These are phyloP conservation scores for Guyanaporus albipodus DNA, from an alignment of 768 basidiomycete species.

Conservation along the genomic window DNA sequence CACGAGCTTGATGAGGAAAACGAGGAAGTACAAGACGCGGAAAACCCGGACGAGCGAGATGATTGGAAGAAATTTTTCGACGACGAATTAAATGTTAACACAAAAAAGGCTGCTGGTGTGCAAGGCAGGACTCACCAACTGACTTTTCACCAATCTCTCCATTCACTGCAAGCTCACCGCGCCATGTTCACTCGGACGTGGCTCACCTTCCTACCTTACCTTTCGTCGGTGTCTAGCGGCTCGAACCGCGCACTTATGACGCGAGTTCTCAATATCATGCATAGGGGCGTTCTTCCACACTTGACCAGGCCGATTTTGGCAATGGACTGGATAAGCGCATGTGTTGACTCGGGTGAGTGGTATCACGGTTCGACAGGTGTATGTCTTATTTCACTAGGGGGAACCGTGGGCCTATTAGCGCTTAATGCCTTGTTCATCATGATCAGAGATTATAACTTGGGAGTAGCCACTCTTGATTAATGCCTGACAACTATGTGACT, in stretches of 20 bases:
- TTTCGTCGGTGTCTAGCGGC: constrained; percentile 39
- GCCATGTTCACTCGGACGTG: constrained; percentile 81
- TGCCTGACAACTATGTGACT: neutral
- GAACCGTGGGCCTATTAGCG: constrained; percentile 79
- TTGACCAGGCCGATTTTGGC: constrained; percentile 70
- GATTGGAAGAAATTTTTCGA: constrained; percentile 89
- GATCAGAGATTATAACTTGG: constrained; percentile 94
- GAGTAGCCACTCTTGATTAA: constrained; percentile 30
- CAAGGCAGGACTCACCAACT: constrained; percentile 54
- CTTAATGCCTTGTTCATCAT: constrained; percentile 88
- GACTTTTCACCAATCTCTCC: constrained; percentile 73
- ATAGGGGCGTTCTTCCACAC: constrained; percentile 79
- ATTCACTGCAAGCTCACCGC: constrained; percentile 71
- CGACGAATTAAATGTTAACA: constrained; percentile 42
- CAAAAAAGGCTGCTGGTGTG: constrained; percentile 35
- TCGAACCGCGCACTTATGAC: constrained; percentile 40
- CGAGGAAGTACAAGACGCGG: constrained; percentile 32
- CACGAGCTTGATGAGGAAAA: constrained; percentile 35
- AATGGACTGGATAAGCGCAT: constrained; percentile 91
- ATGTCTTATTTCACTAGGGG: constrained; percentile 47
- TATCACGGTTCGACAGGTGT: neutral
- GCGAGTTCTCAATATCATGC: constrained; percentile 72
- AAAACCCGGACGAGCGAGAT: constrained; percentile 40
- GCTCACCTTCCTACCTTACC: constrained; percentile 63
- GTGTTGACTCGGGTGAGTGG: constrained; percentile 71